Evolutionary conservation across 2,329 filamentous ascomycete genomes (phyloP), one percentile per base, ranked within the genome.

Genomic region (Ascocoryne sarcoides): DNA sequence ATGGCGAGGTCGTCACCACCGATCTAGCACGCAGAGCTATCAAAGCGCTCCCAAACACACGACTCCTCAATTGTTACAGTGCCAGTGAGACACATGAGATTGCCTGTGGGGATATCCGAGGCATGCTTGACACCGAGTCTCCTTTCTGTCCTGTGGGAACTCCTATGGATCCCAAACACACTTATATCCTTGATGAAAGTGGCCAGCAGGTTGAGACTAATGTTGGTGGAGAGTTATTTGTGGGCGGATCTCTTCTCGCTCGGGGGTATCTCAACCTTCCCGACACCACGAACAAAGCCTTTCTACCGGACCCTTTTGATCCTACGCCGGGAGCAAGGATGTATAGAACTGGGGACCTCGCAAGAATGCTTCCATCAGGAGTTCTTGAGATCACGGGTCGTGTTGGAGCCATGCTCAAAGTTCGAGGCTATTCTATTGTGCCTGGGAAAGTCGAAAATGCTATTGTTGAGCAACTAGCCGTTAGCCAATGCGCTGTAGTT

Each of bases 311-410:
- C 53, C 72, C 74, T 0, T 89, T 84, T 49, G 69, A 73, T 50
- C 56, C 66, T 3, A 68, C 66, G 1, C 64, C 72, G 1, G 78
- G 73, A 19, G 72, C 81, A 10, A 74, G 78, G 15, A 71, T 94
- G 4, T 95, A 95, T 56, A 76, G 86, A 15, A 95, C 89, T 0
- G 89, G 89, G 0, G 89, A 95, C 59, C 67, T 94, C 0, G 88
- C 94, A 2, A 72, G 88, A 10, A 67, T 93, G n/a, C 65, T 94
- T 5, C 70, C 86, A 32, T 82, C 94, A 53, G 79, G 76, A 1
- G 83, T 82, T 32, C 86, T 94, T 44, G 83, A 90, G 45, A 95
- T 95, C 54, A 69, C 92, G 3, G 88, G 89, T 3, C 76, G 89
- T 7, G 82, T 82, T 5, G 89, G 95, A 55, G 86, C 93, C 39